phyloP scores from a whole-genome alignment of 192 early-diverging fungal species.

The Backusella liffmaniae region DNA sequence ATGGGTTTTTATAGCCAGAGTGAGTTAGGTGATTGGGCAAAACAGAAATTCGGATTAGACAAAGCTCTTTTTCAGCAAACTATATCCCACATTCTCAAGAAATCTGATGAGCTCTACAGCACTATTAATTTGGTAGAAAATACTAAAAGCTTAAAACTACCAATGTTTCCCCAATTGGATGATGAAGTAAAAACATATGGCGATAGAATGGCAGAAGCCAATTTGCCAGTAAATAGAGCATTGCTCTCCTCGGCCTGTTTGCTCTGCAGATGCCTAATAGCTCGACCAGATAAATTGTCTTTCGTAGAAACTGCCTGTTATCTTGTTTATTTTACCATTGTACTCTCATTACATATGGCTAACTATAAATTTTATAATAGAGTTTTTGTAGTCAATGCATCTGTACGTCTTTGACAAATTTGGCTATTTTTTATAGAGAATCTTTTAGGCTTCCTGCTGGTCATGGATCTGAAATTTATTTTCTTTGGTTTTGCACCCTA shows the following conservation, averaged over 20 bases:
- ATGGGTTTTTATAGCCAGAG: background rate
- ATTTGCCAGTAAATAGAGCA: too few species aligned
- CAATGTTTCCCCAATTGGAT: background rate
- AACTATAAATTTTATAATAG: conserved; percentile 3
- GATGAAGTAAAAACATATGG: background rate
- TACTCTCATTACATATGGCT: conserved; percentile 10
- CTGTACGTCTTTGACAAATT: conserved; percentile 12
- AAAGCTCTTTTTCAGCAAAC: too few species aligned
- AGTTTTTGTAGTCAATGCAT: too few species aligned
- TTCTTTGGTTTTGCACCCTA: conserved; percentile 3
- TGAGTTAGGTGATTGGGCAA: background rate
- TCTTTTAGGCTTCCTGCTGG: conserved; percentile 5
- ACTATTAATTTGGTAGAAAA: background rate
- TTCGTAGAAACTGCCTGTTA: conserved; percentile 9
- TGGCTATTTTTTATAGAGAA: conserved; percentile 2
- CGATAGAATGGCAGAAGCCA: too few species aligned
- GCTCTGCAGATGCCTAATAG: background rate
- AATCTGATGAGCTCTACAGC: background rate
- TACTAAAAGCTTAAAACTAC: background rate
- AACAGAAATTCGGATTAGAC: too few species aligned
- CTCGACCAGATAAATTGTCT: conserved; percentile 1
- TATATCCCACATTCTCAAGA: background rate
- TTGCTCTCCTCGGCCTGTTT: conserved; percentile 1
- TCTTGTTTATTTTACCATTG: conserved; percentile 2
- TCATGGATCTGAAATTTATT: conserved; percentile 2